Conservation (phyloP, 192 early-diverging fungal genomes). For the Phycomyces blakesleeanus region DNA sequence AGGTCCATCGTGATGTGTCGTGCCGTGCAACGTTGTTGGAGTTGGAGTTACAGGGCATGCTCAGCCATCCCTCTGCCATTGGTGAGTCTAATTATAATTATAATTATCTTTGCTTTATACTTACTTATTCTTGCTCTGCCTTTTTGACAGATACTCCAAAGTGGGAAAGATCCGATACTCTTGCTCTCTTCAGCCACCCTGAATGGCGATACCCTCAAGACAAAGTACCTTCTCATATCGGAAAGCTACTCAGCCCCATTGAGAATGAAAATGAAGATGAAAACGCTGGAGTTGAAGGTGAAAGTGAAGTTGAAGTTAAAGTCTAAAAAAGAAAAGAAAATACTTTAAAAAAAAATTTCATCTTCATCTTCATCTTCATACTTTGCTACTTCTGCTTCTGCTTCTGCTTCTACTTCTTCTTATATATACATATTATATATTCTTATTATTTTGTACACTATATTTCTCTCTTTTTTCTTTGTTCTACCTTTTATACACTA, state of each 20-base stretch:
- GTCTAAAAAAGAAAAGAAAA: no score
- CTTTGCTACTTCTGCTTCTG: no score
- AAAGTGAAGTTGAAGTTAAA: no score
- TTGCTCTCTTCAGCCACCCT: slow-evolving; percentile 24
- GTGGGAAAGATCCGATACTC: slow-evolving; percentile 25
- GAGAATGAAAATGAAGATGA: not conserved
- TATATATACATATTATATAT: no score
- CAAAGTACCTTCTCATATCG: slow-evolving; percentile 5
- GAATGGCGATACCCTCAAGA: slow-evolving; percentile 29
- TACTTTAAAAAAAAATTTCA: no score
- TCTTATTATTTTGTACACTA: no score
- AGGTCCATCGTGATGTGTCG: slow-evolving; percentile 44
- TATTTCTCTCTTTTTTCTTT: no score
- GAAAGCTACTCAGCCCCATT: not conserved
- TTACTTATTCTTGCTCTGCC: not conserved
- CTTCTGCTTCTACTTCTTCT: no score
- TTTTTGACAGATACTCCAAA: slow-evolving; percentile 14
- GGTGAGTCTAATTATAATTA: slow-evolving; percentile 17
- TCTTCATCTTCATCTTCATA: no score
- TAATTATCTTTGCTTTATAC: not conserved
- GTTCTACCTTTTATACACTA: no score
- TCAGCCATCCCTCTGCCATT: slow-evolving; percentile 26
- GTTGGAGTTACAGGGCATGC: slow-evolving; percentile 8
- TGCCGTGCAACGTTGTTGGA: slow-evolving; percentile 37
- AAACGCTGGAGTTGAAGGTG: no score